Conservation (phyloP, 352 stramenopile genomes). For the Phytophthora multivora region DNA sequence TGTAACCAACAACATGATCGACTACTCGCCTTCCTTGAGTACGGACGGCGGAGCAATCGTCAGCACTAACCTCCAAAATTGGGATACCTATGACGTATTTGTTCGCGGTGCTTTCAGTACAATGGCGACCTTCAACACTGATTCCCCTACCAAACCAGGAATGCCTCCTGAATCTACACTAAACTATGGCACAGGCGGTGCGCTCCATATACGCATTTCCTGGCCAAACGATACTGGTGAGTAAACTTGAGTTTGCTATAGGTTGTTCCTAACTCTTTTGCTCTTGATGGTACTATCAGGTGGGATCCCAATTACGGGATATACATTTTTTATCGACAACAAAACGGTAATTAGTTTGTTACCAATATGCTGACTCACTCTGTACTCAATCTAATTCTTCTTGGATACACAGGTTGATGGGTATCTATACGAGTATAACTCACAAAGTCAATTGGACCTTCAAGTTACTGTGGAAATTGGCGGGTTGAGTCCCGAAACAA, state of each 20-base stretch:
- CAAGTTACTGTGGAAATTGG: slow-evolving; percentile 54
- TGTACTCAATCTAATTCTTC: background rate
- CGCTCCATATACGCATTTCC: slow-evolving; percentile 44
- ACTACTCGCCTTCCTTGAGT: slow-evolving; percentile 7
- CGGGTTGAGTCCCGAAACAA: slow-evolving; percentile 35
- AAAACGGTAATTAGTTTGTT: slow-evolving; percentile 14
- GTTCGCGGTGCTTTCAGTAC: slow-evolving; percentile 34
- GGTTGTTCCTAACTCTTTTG: background rate
- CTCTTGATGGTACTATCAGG: slow-evolving; percentile 16
- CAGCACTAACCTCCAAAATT: slow-evolving; percentile 15
- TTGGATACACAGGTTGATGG: slow-evolving; percentile 28
- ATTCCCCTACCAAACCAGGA: slow-evolving; percentile 34
- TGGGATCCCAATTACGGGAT: slow-evolving; percentile 36
- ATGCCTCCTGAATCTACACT: slow-evolving; percentile 24
- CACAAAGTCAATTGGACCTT: slow-evolving; percentile 30
- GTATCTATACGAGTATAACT: slow-evolving; percentile 31
- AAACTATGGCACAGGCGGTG: slow-evolving; percentile 44
- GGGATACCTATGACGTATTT: slow-evolving; percentile 18
- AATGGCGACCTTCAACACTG: slow-evolving; percentile 42
- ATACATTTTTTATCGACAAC: slow-evolving; percentile 45
- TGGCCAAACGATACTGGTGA: slow-evolving; percentile 63
- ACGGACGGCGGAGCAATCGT: slow-evolving; percentile 13
- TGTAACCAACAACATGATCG: background rate
- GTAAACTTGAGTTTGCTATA: background rate
- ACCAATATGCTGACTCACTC: too few relatives aligned